Base-by-base conservation (phyloP, 2,329 filamentous ascomycete genomes). In the Helotiales sp. region DNA sequence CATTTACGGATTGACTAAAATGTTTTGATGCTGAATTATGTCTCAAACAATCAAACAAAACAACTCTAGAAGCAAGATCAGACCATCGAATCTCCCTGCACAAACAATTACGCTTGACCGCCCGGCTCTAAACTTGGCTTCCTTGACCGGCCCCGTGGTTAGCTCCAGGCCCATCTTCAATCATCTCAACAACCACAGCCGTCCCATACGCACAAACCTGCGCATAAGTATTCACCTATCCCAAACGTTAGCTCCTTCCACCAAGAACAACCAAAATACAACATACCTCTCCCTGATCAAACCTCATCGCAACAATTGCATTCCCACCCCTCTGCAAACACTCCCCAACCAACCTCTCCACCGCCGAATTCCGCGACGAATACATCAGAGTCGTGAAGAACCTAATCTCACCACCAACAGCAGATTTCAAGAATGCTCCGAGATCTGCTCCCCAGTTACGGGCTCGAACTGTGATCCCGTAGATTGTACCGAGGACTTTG, bases 171-270 rank as follows among this genome's bases (percentile, higher is more conserved):
- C 22, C 30, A 26, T 61, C 79, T 13, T 86, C 82, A 64, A 87
- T 76, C 79, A 84, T 87, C 77, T 88, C 85, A 28, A 88, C 80
- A 13, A 86, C 71, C 60, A 82, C 85, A 2, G 86, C 87, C 3
- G 86, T 89, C 2, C 87, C 86, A 73, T 88, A 89, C 0, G 86
- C 86, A 67, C 85, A 86, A 47, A 86, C 84, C 77, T 88, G 86
- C 2, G 85, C 84, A 72, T 85, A 88, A 1, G 83, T 82, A 30
- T 81, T 83, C 70, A 87, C 77, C 67, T 66, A 59, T 10, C 1
- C n/a, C 20, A 17, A n/a, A 28, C 5, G 20, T 57, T 47, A 59
- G 20, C 54, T 10, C 24, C 22, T 5, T 22, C 26, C 15, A 7
- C 37, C 37, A 57, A 17, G 1, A 10, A 3, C 13, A 20, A 10